phyloP scores from a whole-genome alignment of 2,329 filamentous ascomycete species.

The Verticillium albo-atrum region DNA sequence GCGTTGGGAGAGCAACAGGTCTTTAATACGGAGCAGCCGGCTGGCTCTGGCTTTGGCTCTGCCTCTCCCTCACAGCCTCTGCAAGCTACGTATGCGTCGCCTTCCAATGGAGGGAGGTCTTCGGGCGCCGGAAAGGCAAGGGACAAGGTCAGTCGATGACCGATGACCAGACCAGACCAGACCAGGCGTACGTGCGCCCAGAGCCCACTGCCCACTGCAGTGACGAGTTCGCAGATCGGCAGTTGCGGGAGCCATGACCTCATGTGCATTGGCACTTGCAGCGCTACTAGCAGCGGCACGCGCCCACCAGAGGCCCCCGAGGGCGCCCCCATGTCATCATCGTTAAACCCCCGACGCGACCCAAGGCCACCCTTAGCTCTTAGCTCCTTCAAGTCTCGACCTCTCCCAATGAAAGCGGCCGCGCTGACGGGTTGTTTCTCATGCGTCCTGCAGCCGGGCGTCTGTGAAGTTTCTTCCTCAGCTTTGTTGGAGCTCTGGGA shows the following conservation, averaged over 20 bases:
- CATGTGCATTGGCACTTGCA: conserved; percentile 4
- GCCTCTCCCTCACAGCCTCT: too few relatives aligned
- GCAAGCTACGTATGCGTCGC: neutral
- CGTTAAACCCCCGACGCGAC: neutral
- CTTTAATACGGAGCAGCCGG: neutral
- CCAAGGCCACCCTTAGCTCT: neutral
- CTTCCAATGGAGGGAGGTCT: neutral
- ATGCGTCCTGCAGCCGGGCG: neutral
- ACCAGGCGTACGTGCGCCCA: too few relatives aligned
- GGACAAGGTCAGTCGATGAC: neutral
- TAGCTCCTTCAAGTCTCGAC: neutral
- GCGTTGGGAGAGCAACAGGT: neutral
- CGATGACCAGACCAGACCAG: neutral
- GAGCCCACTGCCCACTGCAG: neutral
- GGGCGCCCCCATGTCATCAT: neutral
- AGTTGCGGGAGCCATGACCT: conserved; percentile 14
- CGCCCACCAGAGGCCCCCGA: neutral
- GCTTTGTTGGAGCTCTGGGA: neutral
- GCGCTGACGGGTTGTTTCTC: neutral
- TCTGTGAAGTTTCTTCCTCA: neutral
- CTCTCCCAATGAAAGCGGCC: neutral
- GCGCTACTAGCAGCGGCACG: neutral
- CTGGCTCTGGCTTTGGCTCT: neutral
- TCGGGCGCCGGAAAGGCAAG: neutral
- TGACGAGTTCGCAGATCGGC: conserved; percentile 12